phyloP scores from a whole-genome alignment of 2,329 filamentous ascomycete species.

The Tympanopsis confertula region DNA sequence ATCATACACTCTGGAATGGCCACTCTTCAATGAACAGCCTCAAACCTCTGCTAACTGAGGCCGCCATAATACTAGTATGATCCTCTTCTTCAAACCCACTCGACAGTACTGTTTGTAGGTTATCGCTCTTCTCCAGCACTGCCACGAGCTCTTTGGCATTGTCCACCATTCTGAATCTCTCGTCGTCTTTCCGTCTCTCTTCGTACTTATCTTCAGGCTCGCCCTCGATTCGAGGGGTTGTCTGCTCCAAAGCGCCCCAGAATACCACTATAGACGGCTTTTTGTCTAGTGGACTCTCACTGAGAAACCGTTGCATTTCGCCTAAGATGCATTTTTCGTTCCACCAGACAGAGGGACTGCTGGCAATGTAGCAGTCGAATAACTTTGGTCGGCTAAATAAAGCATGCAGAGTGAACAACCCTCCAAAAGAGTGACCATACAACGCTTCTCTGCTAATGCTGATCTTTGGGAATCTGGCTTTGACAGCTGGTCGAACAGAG shows the following conservation, averaged over 20 bases:
- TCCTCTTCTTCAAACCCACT: constrained; percentile 15
- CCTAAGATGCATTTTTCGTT: constrained; percentile 26
- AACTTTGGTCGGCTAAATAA: constrained; percentile 24
- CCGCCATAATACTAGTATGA: constrained; percentile 16
- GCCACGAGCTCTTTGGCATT: constrained; percentile 11
- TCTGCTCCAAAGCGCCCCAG: constrained; percentile 20
- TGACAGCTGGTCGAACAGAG: constrained; percentile 20
- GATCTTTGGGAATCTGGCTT: constrained; percentile 14
- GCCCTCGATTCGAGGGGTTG: constrained; percentile 10
- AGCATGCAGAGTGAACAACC: constrained; percentile 30
- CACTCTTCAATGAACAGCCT: constrained; percentile 8
- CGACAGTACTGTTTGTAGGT: constrained; percentile 6
- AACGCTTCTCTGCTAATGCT: constrained; percentile 23
- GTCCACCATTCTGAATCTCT: constrained; percentile 11
- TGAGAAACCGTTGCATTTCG: constrained; percentile 15
- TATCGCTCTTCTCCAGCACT: constrained; percentile 6
- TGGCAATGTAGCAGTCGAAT: constrained; percentile 30
- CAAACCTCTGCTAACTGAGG: constrained; percentile 12
- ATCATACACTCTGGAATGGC: too few species aligned
- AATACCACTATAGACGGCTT: constrained; percentile 16
- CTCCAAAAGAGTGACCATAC: constrained; percentile 36
- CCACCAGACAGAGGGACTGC: constrained; percentile 34
- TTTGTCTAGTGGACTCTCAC: constrained; percentile 3
- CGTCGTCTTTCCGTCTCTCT: constrained; percentile 7
- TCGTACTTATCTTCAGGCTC: constrained; percentile 18